Conservation (phyloP, 495 filamentous ascomycete genomes). For the Tetracladium marchalianum region DNA sequence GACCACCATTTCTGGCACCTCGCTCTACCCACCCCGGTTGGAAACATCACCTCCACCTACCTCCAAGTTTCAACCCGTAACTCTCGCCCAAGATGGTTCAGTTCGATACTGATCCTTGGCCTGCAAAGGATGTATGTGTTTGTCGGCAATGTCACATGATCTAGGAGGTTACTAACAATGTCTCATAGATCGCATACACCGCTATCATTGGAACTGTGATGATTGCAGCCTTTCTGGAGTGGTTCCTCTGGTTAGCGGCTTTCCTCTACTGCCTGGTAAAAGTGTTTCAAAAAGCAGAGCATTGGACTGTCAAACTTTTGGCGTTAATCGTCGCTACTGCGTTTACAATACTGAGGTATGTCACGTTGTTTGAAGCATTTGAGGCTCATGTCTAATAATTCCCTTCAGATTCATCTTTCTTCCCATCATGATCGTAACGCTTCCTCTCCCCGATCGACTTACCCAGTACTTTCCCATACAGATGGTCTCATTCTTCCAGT, state of each 20-base stretch:
- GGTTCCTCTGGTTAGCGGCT: conserved; percentile 87
- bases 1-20: conserved; percentile 5
- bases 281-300: conserved; percentile 83
- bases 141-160: neutral
- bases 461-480: conserved; percentile 55
- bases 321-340: conserved; percentile 64
- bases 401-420: conserved; percentile 66
- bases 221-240: conserved; percentile 80
- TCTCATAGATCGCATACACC: conserved; percentile 63
- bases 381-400: conserved; percentile 2
- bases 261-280: conserved; percentile 89
- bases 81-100: conserved; percentile 26
- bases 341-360: conserved; percentile 68
- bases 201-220: conserved; percentile 74
- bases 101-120: conserved; percentile 41
- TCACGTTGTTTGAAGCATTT: conserved; percentile 1
- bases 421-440: conserved; percentile 88
- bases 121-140: conserved; percentile 51
- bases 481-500: conserved; percentile 68
- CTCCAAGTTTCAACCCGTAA: neutral
- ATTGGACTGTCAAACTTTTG: conserved; percentile 68
- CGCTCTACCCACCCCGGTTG: neutral
- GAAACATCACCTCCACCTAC: neutral
- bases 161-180: conserved; percentile 10
- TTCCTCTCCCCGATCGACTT: conserved; percentile 70